Evolutionary conservation across 1,139 yeast genomes (phyloP).

Genomic region (Yamadazyma aaseri): DNA sequence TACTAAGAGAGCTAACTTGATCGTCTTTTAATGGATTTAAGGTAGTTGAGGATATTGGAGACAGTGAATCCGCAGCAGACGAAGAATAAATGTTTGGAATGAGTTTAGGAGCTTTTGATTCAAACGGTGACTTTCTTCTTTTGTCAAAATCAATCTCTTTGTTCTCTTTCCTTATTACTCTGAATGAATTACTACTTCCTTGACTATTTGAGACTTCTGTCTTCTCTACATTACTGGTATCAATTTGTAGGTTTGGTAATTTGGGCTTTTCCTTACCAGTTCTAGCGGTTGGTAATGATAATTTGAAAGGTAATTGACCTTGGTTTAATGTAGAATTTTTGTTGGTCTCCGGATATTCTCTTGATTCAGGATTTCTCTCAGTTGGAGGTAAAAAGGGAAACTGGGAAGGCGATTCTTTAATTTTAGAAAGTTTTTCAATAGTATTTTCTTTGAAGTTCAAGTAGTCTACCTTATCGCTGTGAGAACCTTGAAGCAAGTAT

Average conservation of each 20-base stretch:
- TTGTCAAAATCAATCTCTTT: conserved; percentile 81
- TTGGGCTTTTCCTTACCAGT: conserved; percentile 14
- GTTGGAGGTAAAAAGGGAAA: conserved; percentile 11
- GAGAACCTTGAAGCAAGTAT: conserved; percentile 43
- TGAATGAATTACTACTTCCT: conserved; percentile 30
- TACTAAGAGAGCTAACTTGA: neutral
- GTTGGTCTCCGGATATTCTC: neutral
- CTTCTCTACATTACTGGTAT: conserved; percentile 18
- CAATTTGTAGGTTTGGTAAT: conserved; percentile 29
- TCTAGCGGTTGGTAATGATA: conserved; percentile 22
- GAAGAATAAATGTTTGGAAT: conserved; percentile 46
- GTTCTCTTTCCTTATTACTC: conserved; percentile 64
- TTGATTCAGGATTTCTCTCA: conserved; percentile 1
- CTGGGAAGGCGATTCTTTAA: conserved; percentile 12
- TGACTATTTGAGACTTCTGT: conserved; percentile 4
- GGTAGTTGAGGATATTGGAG: conserved; percentile 43
- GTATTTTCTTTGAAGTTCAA: conserved; percentile 58
- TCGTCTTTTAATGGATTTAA: conserved; percentile 32
- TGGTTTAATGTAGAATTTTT: conserved; percentile 1
- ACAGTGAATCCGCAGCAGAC: conserved; percentile 33
- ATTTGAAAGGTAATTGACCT: conserved; percentile 20
- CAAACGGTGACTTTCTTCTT: conserved; percentile 73
- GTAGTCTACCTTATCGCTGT: conserved; percentile 50
- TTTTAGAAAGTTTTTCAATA: conserved; percentile 15
- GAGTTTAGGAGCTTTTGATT: conserved; percentile 40